These are phyloP conservation scores for Globisporangium emineosum DNA, from an alignment of 352 stramenopile species.

Conservation along the genomic window DNA sequence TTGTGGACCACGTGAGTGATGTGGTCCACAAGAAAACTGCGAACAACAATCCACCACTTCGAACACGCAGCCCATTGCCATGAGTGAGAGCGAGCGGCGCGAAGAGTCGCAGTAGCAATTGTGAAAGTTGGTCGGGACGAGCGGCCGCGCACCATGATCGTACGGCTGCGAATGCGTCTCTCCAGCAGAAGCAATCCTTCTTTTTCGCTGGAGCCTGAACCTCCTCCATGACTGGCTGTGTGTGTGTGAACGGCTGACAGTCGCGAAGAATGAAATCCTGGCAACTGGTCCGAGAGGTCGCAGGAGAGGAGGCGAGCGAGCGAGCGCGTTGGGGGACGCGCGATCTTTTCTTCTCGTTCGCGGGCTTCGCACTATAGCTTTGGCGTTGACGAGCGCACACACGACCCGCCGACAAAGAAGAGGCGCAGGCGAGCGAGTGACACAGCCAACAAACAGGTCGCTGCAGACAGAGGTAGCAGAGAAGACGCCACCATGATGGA, in stretches of 20 bases:
- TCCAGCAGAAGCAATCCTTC: not conserved
- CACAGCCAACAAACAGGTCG: not conserved
- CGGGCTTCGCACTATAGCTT: conserved; percentile 4
- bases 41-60: too few relatives aligned
- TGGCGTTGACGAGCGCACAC: conserved; percentile 1
- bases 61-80: too few relatives aligned
- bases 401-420: not conserved
- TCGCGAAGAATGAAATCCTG: not conserved
- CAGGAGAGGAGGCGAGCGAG: not conserved
- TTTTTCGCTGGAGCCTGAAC: not conserved
- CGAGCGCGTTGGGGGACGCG: not conserved
- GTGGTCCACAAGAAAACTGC: too few relatives aligned
- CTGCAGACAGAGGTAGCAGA: not conserved
- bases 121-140: not conserved
- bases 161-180: not conserved
- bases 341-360: conserved; percentile 4
- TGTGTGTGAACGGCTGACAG: not conserved
- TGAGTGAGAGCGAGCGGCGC: too few relatives aligned
- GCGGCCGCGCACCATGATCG: not conserved
- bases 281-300: conserved; percentile 9
- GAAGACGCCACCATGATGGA: conserved; percentile 9
- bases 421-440: not conserved
- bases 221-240: not conserved
- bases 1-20: too few relatives aligned
- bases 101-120: not conserved